Evolutionary conservation across 257 asterid species (phyloP).

Genomic region (Solanum piurae): DNA sequence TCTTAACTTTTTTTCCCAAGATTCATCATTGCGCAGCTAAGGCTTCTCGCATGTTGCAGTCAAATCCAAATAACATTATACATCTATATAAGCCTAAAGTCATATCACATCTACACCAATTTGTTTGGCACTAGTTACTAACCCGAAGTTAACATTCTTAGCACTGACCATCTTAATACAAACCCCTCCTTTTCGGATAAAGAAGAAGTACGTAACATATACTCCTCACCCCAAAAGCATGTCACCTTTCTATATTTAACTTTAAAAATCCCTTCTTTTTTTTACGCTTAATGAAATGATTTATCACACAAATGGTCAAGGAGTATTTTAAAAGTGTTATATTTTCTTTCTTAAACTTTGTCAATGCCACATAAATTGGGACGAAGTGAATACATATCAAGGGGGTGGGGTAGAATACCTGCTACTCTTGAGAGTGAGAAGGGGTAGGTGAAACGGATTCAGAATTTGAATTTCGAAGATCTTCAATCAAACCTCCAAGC

Average conservation of each 20-base stretch:
- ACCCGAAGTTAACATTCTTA: neutral
- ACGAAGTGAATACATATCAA: too few species aligned
- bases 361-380: too few species aligned
- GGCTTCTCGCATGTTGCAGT: neutral
- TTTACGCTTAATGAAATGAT: neutral
- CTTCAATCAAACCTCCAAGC: slow-evolving; percentile 57
- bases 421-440: slow-evolving; percentile 20
- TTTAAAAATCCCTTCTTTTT: neutral
- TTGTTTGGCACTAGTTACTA: neutral
- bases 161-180: neutral
- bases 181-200: neutral
- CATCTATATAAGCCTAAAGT: neutral
- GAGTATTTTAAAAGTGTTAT: too few species aligned
- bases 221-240: neutral
- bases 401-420: neutral
- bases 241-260: neutral
- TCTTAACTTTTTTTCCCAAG: neutral
- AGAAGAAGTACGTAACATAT: neutral
- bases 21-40: neutral
- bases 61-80: neutral
- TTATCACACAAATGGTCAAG: neutral
- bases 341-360: neutral
- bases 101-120: neutral
- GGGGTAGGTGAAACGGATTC: slow-evolving; percentile 19
- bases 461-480: slow-evolving; percentile 52